These are phyloP conservation scores for Lactarius vividus DNA, from an alignment of 768 basidiomycete genomes.

Conservation along the genomic window DNA sequence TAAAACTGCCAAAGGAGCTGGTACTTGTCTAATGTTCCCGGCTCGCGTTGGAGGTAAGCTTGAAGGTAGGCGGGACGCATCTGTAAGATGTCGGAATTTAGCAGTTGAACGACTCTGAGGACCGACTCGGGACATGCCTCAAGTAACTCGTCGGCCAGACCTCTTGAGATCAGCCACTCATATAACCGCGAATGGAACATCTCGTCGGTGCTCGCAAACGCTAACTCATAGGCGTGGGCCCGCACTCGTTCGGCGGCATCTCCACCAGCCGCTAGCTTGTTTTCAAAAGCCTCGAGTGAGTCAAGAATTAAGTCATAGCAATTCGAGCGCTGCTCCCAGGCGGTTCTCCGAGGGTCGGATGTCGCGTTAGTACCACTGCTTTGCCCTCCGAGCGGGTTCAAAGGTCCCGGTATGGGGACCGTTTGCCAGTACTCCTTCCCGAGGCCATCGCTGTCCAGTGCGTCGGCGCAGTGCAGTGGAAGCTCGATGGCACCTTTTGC, in stretches of 20 bases:
- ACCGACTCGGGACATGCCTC: conserved; percentile 55
- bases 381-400: not conserved
- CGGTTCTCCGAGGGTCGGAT: conserved; percentile 46
- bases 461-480: conserved; percentile 77
- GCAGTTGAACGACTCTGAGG: conserved; percentile 6
- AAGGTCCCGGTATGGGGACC: conserved; percentile 30
- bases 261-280: conserved; percentile 42
- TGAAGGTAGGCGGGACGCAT: conserved; percentile 88
- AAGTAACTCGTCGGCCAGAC: conserved; percentile 82
- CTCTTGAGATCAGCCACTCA: conserved; percentile 84
- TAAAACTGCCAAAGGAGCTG: conserved; percentile 97
- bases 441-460: conserved; percentile 70
- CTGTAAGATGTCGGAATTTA: conserved; percentile 38
- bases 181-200: conserved; percentile 94
- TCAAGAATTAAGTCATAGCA: conserved; percentile 87
- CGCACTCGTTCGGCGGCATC: conserved; percentile 68
- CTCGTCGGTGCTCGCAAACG: conserved; percentile 81
- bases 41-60: conserved; percentile 79
- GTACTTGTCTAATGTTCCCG: conserved; percentile 73
- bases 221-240: conserved; percentile 81
- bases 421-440: conserved; percentile 77
- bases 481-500: conserved; percentile 85
- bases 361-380: not conserved
- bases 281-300: conserved; percentile 75
- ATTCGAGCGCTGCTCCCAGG: conserved; percentile 58